Evolutionary conservation across 768 basidiomycete species (phyloP).

Genomic region (Suillus lakei): DNA sequence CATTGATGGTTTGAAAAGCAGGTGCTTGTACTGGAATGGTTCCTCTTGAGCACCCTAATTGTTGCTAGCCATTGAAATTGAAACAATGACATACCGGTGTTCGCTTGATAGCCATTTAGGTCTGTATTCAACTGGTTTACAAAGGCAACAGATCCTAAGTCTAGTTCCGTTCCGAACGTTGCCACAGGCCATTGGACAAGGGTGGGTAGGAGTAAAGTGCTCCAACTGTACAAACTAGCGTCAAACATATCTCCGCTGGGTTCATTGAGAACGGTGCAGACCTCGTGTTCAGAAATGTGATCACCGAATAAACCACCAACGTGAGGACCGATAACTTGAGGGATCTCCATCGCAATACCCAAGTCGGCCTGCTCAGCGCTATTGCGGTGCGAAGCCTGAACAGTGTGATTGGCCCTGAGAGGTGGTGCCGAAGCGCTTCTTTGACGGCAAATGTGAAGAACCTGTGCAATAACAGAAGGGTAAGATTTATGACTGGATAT

Average conservation of each 20-base stretch:
- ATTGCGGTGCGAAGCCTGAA: not conserved
- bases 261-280: not conserved
- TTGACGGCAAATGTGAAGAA: not conserved
- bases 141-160: not conserved
- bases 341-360: not conserved
- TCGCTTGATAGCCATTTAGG: accelerated
- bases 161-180: not conserved
- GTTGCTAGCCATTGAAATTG: not conserved
- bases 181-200: not conserved
- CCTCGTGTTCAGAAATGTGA: not conserved
- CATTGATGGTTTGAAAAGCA: not conserved
- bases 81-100: not conserved
- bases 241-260: not conserved
- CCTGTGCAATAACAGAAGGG: not conserved
- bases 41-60: not conserved
- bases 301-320: not conserved
- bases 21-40: not conserved
- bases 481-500: not conserved
- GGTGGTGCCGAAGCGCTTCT: not conserved
- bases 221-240: not conserved
- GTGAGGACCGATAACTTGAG: too few relatives aligned
- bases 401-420: not conserved
- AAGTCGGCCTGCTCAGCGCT: not conserved
- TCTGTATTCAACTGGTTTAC: not conserved
- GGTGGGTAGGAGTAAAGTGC: conserved; percentile 1